Evolutionary conservation across 139 green algal species (phyloP), one percentile per base, ranked within the genome.

Genomic region (Diplosphaera chodatii): DNA sequence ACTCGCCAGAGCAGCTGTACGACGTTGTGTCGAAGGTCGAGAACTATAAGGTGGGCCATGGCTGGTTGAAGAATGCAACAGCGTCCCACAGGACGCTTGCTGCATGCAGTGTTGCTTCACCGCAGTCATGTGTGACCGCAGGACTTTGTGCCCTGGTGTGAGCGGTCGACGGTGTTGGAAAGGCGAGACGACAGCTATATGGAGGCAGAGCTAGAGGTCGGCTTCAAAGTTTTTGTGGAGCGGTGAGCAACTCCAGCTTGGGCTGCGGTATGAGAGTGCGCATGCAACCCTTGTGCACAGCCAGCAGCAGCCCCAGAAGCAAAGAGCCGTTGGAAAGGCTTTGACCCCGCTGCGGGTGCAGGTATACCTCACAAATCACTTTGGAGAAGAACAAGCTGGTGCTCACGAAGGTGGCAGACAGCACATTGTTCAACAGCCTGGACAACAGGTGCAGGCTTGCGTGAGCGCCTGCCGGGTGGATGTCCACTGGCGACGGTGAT

Each of bases 71-170:
- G n/a, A n/a, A n/a, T n/a, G 16, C 48, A n/a, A 23, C 13, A 27
- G 3, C 25, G 16, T 5, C 4, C 25, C n/a, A n/a, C n/a, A n/a
- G n/a, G n/a, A n/a, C n/a, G n/a, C n/a, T n/a, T n/a, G n/a, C n/a
- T n/a, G n/a, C n/a, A n/a, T n/a, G n/a, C n/a, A n/a, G n/a, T n/a
- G n/a, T n/a, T n/a, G n/a, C n/a, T n/a, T n/a, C n/a, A n/a, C n/a
- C n/a, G n/a, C n/a, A n/a, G n/a, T n/a, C n/a, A n/a, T n/a, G n/a
- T n/a, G n/a, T n/a, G n/a, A n/a, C n/a, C n/a, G 13, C 48, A 59
- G 48, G 68, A 91, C 63, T 98, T 97, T 82, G 89, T 98, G 37
- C 93, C 93, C 2, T 98, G 91, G 89, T 98, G 93, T 72, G 71
- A 83, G 59, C 66, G 68, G 20, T 92, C 83, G 0, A 66, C 68